phyloP scores from a whole-genome alignment of 106 monocot species.

The Dendrobium huoshanense region DNA sequence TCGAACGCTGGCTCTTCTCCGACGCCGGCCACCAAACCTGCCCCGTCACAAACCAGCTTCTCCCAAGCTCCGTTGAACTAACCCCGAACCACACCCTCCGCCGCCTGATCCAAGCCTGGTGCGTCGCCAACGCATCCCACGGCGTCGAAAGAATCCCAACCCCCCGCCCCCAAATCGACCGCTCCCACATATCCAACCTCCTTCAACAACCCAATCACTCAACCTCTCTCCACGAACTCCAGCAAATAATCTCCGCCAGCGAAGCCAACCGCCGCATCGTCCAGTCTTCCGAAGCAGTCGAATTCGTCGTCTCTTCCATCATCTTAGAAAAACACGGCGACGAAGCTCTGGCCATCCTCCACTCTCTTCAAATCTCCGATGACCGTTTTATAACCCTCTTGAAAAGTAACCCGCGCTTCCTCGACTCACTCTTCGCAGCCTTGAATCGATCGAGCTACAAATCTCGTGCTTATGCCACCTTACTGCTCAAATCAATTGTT shows the following conservation, averaged over 20 bases:
- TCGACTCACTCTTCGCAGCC: constrained; percentile 20
- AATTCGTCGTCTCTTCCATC: constrained; percentile 36
- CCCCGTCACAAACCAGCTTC: constrained; percentile 28
- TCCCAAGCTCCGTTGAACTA: constrained; percentile 9
- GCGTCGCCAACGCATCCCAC: constrained; percentile 31
- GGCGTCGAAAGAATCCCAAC: constrained; percentile 59
- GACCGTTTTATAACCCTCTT: constrained; percentile 16
- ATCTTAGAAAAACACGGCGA: constrained; percentile 18
- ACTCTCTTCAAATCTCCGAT: constrained; percentile 34
- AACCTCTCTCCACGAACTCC: not conserved
- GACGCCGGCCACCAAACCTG: constrained; percentile 7
- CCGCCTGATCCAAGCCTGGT: constrained; percentile 59
- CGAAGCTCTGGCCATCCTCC: constrained; percentile 49
- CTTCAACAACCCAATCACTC: not conserved
- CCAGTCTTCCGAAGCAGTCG: constrained; percentile 30
- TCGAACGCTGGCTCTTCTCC: constrained; percentile 34
- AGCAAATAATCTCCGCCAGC: not conserved
- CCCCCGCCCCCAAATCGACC: constrained; percentile 32
- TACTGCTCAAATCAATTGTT: constrained; percentile 28
- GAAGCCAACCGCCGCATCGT: constrained; percentile 39
- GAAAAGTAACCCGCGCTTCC: constrained; percentile 3
- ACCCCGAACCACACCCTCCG: constrained; percentile 63
- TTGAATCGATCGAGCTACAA: constrained; percentile 21
- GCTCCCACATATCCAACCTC: constrained; percentile 23
- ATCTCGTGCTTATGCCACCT: constrained; percentile 33